Base-by-base conservation (phyloP, 176 grass and related monocot genomes). In the barley (Hordeum vulgare) region DNA sequence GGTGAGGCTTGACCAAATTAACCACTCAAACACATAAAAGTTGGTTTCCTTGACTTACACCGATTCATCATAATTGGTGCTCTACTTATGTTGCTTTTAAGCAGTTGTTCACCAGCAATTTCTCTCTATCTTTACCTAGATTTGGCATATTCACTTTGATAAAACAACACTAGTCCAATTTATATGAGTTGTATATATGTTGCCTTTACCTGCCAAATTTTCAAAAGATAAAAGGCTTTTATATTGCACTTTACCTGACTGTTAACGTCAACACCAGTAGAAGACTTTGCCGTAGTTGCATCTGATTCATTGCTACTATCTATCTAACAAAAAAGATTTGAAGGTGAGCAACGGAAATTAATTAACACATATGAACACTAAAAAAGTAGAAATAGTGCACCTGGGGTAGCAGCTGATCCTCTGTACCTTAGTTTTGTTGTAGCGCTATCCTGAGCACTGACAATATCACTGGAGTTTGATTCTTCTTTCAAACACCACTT, bases 391-490 rank as follows among this genome's bases (percentile, higher is more conserved):
- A 79, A 82, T 68, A 89, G 49, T 14, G 6, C 29, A 77, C 92
- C 92, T 85, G 44, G 9, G 14, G 53, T 41, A 49, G 44, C 66
- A 68, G 80, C 79, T 61, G 89, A 62, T 54, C 75, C 86, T 68
- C 96, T 84, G 84, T 86, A 88, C 73, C 96, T 89, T 45, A 95
- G 80, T 62, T 95, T 86, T 83, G 83, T 54, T 66, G 86, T 45
- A 79, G 44, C 77, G 71, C 14, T 44, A 73, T 51, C 71, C 71
- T 36, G 56, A 45, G 61, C 70, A 60, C 40, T 23, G 71, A 27
- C 53, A 89, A 37, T 61, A 80, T 25, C 85, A 56, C 42, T 79
- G 24, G 64, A 83, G 0, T 60, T 37, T 21, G 14, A 88, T 71
- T 80, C 87, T 61, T 88, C 76, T 95, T 78, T 54, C 23, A 90